Conservation (phyloP, 2,329 filamentous ascomycete genomes). For the Rachicladosporium sp. region DNA sequence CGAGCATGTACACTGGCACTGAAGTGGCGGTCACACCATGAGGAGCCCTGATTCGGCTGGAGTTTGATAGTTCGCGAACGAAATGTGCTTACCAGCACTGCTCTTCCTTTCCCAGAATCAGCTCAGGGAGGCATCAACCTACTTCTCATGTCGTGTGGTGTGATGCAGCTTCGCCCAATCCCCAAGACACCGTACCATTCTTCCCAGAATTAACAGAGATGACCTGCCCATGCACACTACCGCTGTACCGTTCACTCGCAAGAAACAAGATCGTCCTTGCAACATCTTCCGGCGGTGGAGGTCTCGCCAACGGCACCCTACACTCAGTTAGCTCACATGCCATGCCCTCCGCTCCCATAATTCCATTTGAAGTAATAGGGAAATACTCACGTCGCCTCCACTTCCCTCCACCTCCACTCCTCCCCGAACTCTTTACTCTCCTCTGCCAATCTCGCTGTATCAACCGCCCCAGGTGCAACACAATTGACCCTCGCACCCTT, state of each 20-base stretch:
- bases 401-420: conserved; percentile 29
- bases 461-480: conserved; percentile 35
- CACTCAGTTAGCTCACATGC: too few relatives aligned
- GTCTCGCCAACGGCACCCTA: conserved; percentile 21
- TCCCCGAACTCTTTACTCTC: conserved; percentile 28
- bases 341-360: too few relatives aligned
- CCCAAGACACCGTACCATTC: conserved; percentile 20
- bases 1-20: too few relatives aligned
- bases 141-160: not conserved
- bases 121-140: too few relatives aligned
- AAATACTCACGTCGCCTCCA: conserved; percentile 35
- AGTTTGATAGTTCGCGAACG: too few relatives aligned
- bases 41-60: too few relatives aligned
- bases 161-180: conserved; percentile 5
- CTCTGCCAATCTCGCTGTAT: conserved; percentile 30
- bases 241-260: conserved; percentile 35
- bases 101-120: too few relatives aligned
- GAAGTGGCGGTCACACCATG: too few relatives aligned
- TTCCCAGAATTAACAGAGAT: conserved; percentile 37
- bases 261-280: conserved; percentile 34
- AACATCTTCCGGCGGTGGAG: conserved; percentile 29
- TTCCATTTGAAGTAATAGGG: too few relatives aligned
- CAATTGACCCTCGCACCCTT: conserved; percentile 32
- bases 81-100: too few relatives aligned
- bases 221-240: conserved; percentile 33